These are phyloP conservation scores for Eucalyptus rudis DNA, from an alignment of 345 rosid genomes.

Conservation along the genomic window DNA sequence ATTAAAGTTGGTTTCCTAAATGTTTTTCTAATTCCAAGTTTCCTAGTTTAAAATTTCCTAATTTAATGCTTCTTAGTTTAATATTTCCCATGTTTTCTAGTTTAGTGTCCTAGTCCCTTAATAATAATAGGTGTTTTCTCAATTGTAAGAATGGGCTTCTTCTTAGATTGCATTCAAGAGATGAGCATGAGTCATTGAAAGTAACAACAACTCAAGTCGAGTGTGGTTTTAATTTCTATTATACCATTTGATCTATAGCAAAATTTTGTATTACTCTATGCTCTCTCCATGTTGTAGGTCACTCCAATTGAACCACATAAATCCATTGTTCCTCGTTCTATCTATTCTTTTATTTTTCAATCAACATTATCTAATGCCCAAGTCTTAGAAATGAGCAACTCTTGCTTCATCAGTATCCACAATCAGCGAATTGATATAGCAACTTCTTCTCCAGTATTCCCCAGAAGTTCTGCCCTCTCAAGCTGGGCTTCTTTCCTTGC, in stretches of 20 bases:
- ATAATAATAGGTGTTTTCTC: neutral
- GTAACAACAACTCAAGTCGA: neutral
- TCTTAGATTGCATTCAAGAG: neutral
- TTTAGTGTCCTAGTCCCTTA: neutral
- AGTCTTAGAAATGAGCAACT: neutral
- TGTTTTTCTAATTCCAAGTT: neutral
- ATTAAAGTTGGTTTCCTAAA: neutral
- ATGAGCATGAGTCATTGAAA: neutral
- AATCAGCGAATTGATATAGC: neutral
- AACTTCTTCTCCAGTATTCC: neutral
- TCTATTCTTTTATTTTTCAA: neutral
- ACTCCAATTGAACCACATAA: rapidly evolving
- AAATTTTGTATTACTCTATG: rapidly evolving
- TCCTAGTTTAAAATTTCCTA: neutral
- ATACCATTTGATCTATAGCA: rapidly evolving
- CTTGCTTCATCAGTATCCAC: neutral
- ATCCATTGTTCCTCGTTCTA: neutral
- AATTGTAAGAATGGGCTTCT: neutral
- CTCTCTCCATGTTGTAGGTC: neutral
- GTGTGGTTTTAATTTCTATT: neutral
- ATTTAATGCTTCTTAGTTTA: neutral
- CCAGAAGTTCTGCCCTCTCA: neutral
- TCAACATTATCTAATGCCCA: neutral
- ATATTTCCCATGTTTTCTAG: neutral
- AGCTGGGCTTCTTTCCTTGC: neutral